Evolutionary conservation across 768 basidiomycete species (phyloP).

Genomic region (Kwoniella sp.): DNA sequence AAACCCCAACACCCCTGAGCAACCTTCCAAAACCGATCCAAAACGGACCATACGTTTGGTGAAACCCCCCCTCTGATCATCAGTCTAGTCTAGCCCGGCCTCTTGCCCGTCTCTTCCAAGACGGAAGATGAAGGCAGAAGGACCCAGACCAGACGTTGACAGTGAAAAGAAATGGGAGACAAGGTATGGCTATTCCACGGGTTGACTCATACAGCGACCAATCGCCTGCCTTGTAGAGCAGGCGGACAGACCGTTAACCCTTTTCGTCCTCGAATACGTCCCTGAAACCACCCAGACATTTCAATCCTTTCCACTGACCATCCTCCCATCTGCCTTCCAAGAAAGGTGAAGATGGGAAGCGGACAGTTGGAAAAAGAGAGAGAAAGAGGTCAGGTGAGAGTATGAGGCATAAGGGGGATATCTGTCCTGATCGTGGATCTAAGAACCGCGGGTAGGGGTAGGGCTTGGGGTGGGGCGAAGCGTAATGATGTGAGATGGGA

Average conservation of each 20-base stretch:
- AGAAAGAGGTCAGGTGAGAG: background rate
- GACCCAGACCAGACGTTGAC: too few species aligned
- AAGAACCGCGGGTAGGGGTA: constrained; percentile 51
- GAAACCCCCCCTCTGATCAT: too few species aligned
- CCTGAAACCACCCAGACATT: background rate
- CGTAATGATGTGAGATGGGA: constrained; percentile 4
- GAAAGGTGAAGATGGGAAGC: background rate
- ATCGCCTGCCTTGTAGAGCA: constrained; percentile 50
- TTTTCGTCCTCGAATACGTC: background rate
- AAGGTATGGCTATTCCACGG: constrained; percentile 47
- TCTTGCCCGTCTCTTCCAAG: background rate
- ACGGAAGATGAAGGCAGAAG: constrained; percentile 2
- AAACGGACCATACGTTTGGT: background rate
- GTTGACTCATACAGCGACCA: constrained; percentile 55
- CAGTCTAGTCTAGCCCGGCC: too few species aligned
- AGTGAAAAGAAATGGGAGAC: constrained; percentile 6
- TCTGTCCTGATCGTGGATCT: constrained; percentile 53
- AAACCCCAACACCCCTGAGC: constrained; percentile 24
- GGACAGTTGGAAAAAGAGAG: background rate
- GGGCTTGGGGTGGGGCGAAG: constrained; percentile 17
- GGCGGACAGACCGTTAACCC: constrained; percentile 42
- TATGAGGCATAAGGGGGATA: constrained; percentile 24
- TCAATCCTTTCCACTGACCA: constrained; percentile 11
- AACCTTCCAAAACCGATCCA: constrained; percentile 25
- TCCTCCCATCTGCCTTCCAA: background rate